phyloP scores from a whole-genome alignment of 2,329 filamentous ascomycete genomes.

The Exophiala mesophila region DNA sequence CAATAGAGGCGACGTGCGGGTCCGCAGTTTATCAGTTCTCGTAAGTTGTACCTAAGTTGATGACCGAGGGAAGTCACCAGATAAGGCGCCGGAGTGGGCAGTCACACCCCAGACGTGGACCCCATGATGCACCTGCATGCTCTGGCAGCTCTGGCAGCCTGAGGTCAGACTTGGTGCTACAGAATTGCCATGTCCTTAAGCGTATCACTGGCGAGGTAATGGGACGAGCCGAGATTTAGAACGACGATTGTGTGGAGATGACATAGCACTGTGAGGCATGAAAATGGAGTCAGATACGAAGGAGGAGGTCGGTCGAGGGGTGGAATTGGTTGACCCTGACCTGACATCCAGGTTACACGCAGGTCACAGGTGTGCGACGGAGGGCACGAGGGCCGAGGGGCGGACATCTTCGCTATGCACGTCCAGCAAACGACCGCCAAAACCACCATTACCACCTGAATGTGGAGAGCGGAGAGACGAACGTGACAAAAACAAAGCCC shows the following conservation, averaged over 20 bases:
- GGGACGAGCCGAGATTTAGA: slow-evolving; percentile 18
- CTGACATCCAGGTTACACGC: too few species aligned
- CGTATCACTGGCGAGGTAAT: too few species aligned
- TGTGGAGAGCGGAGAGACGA: neutral
- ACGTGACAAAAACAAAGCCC: neutral
- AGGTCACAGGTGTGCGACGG: too few species aligned
- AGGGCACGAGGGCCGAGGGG: too few species aligned
- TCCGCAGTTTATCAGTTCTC: slow-evolving; percentile 4
- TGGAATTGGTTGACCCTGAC: slow-evolving; percentile 2
- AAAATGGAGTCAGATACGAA: slow-evolving; percentile 18
- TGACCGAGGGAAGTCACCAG: slow-evolving; percentile 10
- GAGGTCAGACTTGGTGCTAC: too few species aligned
- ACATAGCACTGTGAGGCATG: slow-evolving; percentile 20
- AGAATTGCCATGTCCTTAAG: too few species aligned
- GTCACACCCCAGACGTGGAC: slow-evolving; percentile 11
- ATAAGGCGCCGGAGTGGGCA: slow-evolving; percentile 21
- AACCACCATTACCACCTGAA: too few species aligned
- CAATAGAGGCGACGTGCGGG: neutral
- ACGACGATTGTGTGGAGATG: slow-evolving; percentile 21
- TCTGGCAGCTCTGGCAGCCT: too few species aligned
- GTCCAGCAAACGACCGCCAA: too few species aligned
- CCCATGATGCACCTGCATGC: neutral
- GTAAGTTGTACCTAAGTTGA: too few species aligned
- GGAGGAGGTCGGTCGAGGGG: neutral
- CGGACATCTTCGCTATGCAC: too few species aligned